Evolutionary conservation across 208 protist genomes (phyloP).

Genomic region (Leishmania arabica): DNA sequence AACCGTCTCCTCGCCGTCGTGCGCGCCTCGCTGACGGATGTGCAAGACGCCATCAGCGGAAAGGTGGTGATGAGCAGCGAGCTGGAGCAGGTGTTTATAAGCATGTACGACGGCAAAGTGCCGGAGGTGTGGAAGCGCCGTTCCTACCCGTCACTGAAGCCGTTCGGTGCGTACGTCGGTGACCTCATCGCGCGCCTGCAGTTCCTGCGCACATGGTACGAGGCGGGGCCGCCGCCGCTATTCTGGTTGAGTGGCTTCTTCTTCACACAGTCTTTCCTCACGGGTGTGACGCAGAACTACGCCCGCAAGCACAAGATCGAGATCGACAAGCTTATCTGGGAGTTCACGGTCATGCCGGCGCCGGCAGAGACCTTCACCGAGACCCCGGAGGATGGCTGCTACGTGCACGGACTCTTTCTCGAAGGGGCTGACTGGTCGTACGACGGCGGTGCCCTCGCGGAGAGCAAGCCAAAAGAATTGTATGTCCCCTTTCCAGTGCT

Average conservation of each 20-base stretch:
- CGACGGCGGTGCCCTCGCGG: conserved; percentile 67
- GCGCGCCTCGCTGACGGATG: conserved; percentile 89
- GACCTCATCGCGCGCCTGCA: conserved; percentile 93
- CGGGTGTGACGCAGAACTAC: conserved; percentile 97
- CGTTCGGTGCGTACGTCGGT: conserved; percentile 95
- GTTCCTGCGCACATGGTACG: conserved; percentile 92
- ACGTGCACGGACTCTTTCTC: conserved; percentile 90
- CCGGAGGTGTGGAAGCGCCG: conserved; percentile 88
- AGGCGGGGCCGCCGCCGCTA: conserved; percentile 76
- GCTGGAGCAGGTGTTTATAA: conserved; percentile 95
- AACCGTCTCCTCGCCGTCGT: conserved; percentile 94
- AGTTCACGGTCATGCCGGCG: conserved; percentile 89
- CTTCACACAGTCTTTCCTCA: conserved; percentile 98
- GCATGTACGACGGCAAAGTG: conserved; percentile 94
- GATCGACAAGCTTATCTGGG: conserved; percentile 96
- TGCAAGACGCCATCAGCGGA: conserved; percentile 96
- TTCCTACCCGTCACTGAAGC: conserved; percentile 97
- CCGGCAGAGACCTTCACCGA: conserved; percentile 29
- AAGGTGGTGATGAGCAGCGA: conserved; percentile 97
- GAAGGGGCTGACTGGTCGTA: conserved; percentile 87
- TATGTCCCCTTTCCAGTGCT: conserved; percentile 90
- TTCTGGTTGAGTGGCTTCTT: conserved; percentile 98
- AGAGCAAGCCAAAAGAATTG: conserved; percentile 92
- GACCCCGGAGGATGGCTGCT: conserved; percentile 86
- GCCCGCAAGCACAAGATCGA: conserved; percentile 95